These are phyloP conservation scores for Trichoderma koningiopsis DNA, from an alignment of 2,329 filamentous ascomycete genomes.

Conservation along the genomic window DNA sequence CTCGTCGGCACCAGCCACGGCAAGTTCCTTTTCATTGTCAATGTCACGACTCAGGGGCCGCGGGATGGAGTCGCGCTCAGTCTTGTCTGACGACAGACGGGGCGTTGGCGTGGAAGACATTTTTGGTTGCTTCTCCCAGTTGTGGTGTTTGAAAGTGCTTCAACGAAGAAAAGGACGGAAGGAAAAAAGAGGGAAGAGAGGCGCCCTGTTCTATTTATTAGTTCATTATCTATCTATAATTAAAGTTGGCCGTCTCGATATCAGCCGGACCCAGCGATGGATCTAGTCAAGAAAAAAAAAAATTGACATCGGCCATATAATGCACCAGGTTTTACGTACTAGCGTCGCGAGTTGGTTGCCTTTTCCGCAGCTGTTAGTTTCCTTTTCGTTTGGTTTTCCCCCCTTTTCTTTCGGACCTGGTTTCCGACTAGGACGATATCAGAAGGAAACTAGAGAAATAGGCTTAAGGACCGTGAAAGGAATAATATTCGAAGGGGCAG, in stretches of 20 bases:
- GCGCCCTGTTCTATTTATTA: background rate
- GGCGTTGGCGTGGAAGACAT: constrained; percentile 17
- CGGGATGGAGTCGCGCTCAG: constrained; percentile 36
- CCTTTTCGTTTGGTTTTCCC: background rate
- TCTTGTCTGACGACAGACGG: constrained; percentile 37
- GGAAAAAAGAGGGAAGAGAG: background rate
- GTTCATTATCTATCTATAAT: background rate
- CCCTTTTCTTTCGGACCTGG: background rate
- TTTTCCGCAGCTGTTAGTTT: background rate
- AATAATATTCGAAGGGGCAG: background rate
- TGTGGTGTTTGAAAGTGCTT: background rate
- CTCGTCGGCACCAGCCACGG: background rate
- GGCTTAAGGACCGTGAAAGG: background rate
- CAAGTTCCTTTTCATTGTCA: constrained; percentile 19
- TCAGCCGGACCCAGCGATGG: background rate
- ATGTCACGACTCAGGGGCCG: constrained; percentile 26
- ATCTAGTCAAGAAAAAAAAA: background rate
- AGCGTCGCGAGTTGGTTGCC: background rate
- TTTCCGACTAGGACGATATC: background rate
- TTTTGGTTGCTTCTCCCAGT: background rate
- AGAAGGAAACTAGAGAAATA: background rate
- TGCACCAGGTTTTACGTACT: background rate
- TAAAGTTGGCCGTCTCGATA: background rate
- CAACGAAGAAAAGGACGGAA: background rate
- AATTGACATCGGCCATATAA: background rate